Conservation (phyloP, 2,329 filamentous ascomycete genomes). For the Simplicillium aogashimaense region DNA sequence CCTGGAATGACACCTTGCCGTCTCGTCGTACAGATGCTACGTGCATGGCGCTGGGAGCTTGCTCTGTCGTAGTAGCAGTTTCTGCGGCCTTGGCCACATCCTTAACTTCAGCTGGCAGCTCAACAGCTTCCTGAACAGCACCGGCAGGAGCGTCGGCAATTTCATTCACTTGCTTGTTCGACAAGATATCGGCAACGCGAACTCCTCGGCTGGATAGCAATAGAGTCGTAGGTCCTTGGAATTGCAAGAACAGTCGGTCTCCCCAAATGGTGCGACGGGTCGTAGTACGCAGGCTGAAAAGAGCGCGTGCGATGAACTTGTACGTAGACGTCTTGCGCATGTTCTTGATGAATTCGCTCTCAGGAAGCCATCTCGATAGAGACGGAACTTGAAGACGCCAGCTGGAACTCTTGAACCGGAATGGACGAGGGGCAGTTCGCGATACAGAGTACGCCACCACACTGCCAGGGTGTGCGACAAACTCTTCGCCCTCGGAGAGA, state of each 20-base stretch:
- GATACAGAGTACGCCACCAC: conserved; percentile 83
- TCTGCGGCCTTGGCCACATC: conserved; percentile 3
- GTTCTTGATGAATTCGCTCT: conserved; percentile 61
- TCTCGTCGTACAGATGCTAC: conserved; percentile 47
- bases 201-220: conserved; percentile 82
- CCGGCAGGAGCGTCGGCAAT: conserved; percentile 77
- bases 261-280: conserved; percentile 82
- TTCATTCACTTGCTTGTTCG: conserved; percentile 73
- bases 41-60: conserved; percentile 35
- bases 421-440: conserved; percentile 65
- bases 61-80: conserved; percentile 17
- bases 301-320: conserved; percentile 53
- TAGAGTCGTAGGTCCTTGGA: conserved; percentile 77
- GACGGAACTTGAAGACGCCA: conserved; percentile 72
- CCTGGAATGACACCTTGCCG: conserved; percentile 58
- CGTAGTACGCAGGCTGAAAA: conserved; percentile 66
- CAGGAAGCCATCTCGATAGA: conserved; percentile 53
- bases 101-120: conserved; percentile 14
- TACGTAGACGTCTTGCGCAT: conserved; percentile 66
- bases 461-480: conserved; percentile 83
- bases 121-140: conserved; percentile 49
- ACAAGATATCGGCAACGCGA: conserved; percentile 68
- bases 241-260: conserved; percentile 83
- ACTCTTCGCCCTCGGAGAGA: conserved; percentile 74
- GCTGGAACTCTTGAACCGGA: conserved; percentile 72